Evolutionary conservation across 2,329 filamentous ascomycete species (phyloP), one percentile per base, ranked within the genome.

Genomic region (Colletotrichum euphorbiae): DNA sequence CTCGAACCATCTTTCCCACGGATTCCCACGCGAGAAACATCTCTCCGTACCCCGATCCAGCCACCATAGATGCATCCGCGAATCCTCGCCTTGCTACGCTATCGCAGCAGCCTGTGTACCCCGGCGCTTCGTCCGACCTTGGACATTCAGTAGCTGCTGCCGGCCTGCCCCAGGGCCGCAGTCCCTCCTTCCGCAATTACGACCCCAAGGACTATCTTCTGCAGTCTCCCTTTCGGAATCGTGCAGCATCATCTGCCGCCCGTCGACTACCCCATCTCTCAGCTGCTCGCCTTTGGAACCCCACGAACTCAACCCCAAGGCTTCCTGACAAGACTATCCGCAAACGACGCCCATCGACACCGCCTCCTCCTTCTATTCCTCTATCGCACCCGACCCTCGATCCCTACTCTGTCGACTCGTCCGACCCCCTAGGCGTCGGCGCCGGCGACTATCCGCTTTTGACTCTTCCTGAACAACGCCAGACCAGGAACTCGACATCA

Each of bases 261-360:
- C 77, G 72, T 36, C 78, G 80, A 28, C 75, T 80, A 54, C 80
- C 77, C 59, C 81, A 79, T 33, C 78, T 82, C 33, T 80, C 81
- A 4, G 80, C 84, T 21, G 82, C 83, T 51, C 84, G 85, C 40
- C 84, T 89, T 71, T 89, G 87, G 87, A 89, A 89, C 73, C 87
- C 87, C 24, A 85, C 85, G 67, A 89, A 89, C 74, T 89, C 85
- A 28, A 88, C 86, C 2, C 86, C 85, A 50, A 81, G 85, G 66
- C 72, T 76, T 61, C 71, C 79, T 62, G 74, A 65, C 46, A 73
- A 66, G 33, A 69, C 68, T n/a, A 57, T 73, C 48, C 78, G 81
- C 62, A 79, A 75, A 69, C 83, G 85, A 63, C 84, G 84, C 28
- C 81, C 81, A 15, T 88, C 86, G 13, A 84, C 84, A 15, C 86